Conservation (phyloP, 1,284 basidiomycete species). For the Cryptococcus wingfieldii region DNA sequence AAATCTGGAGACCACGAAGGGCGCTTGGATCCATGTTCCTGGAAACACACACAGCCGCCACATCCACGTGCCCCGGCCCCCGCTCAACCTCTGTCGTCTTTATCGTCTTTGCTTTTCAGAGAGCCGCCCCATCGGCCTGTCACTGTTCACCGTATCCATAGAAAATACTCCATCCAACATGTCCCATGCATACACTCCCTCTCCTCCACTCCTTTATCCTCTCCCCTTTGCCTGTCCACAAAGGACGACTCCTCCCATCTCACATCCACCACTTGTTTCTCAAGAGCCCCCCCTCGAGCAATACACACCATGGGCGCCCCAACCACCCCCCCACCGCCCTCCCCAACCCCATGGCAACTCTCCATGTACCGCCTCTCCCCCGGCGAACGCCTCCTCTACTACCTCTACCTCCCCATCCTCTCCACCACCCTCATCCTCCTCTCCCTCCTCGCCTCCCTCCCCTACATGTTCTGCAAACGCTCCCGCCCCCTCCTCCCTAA, state of each 20-base stretch:
- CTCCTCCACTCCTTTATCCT: no score
- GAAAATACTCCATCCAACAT: no score
- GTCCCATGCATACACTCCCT: no score
- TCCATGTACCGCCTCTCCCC: conserved; percentile 2
- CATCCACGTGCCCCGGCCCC: no score
- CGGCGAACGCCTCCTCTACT: conserved; percentile 11
- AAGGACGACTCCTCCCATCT: background rate
- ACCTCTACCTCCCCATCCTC: conserved; percentile 11
- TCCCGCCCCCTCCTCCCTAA: conserved; percentile 5
- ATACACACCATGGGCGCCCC: background rate
- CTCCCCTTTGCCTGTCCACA: no score
- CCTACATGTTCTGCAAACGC: conserved; percentile 9
- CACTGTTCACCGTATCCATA: no score
- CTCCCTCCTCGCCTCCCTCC: conserved; percentile 3
- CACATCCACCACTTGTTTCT: background rate
- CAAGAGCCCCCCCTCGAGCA: background rate
- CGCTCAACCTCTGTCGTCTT: no score
- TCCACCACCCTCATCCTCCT: conserved; percentile 4
- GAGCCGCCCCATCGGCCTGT: no score
- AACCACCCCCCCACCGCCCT: background rate
- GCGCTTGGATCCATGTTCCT: no score
- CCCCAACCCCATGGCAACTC: background rate
- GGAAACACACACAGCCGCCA: no score
- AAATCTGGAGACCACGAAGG: no score
- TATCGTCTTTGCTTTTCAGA: no score